Percentiles rank a stretch among this genome's conserved stretches.
Conservation (phyloP, 2,329 filamentous ascomycete species). For the Sporothrix sp. region DNA sequence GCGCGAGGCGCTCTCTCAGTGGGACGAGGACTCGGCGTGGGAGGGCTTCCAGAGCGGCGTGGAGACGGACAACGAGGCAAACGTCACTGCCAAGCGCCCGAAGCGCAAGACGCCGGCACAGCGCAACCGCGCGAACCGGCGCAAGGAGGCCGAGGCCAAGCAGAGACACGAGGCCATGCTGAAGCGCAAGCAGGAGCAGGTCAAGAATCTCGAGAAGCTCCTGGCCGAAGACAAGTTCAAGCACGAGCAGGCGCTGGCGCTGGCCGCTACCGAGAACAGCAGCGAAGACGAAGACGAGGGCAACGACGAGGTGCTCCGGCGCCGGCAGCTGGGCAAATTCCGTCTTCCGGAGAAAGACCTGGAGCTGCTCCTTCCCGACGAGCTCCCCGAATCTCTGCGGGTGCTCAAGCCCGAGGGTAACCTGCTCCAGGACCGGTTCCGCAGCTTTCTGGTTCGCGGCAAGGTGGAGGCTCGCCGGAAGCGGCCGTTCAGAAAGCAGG, state of each 20-base stretch:
- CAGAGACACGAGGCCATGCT: slow-evolving; percentile 66
- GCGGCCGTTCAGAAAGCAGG: slow-evolving; percentile 72
- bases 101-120: slow-evolving; percentile 79
- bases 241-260: slow-evolving; percentile 41
- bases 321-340: slow-evolving; percentile 63
- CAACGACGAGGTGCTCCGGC: slow-evolving; percentile 55
- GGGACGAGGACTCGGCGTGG: slow-evolving; percentile 86
- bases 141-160: slow-evolving; percentile 76
- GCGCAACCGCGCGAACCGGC: slow-evolving; percentile 76
- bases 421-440: slow-evolving; percentile 80
- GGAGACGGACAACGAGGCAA: slow-evolving; percentile 40
- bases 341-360: slow-evolving; percentile 69
- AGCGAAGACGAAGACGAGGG: slow-evolving; percentile 41
- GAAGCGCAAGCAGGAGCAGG: slow-evolving; percentile 63
- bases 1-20: slow-evolving; percentile 55
- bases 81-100: slow-evolving; percentile 56
- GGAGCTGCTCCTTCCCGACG: slow-evolving; percentile 71
- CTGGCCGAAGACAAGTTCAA: slow-evolving; percentile 55
- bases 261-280: slow-evolving; percentile 36
- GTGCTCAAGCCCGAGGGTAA: slow-evolving; percentile 93
- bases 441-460: slow-evolving; percentile 77
- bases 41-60: slow-evolving; percentile 78
- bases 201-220: slow-evolving; percentile 61
- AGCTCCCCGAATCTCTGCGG: slow-evolving; percentile 72
- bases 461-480: slow-evolving; percentile 78